Conservation (phyloP, 73 alveolate species). For the Urostyla sp. region DNA sequence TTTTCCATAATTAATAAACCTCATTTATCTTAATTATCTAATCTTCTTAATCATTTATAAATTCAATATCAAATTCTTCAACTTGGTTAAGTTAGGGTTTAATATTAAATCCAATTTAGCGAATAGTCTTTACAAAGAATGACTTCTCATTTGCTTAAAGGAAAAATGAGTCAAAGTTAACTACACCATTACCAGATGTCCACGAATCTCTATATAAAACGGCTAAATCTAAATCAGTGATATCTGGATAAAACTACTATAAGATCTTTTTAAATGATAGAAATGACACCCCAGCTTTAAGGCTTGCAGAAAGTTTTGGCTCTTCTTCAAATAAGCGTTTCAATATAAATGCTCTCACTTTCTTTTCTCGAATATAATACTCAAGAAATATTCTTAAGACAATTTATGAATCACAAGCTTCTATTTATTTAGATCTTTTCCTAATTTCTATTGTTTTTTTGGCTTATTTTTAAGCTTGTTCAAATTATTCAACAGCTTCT, state of each 20-base stretch:
- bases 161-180: conserved; percentile 60
- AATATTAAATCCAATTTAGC: conserved; percentile 9
- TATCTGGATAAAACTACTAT: conserved; percentile 56
- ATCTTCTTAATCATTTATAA: not conserved
- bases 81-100: not conserved
- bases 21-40: not conserved
- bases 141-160: conserved; percentile 58
- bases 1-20: conserved; percentile 19
- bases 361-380: conserved; percentile 67
- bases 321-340: conserved; percentile 53
- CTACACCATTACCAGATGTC: conserved; percentile 58
- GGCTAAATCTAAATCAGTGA: conserved; percentile 36
- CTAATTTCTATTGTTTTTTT: not conserved
- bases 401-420: conserved; percentile 57
- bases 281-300: conserved; percentile 57
- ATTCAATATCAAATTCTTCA: conserved; percentile 31
- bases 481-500: not conserved
- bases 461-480: not conserved
- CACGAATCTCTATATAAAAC: conserved; percentile 59
- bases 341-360: conserved; percentile 59
- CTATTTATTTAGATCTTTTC: not conserved
- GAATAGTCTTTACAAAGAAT: conserved; percentile 45
- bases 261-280: conserved; percentile 43
- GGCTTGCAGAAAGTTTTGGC: conserved; percentile 40
- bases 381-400: conserved; percentile 61